These are phyloP conservation scores for Paraurostyla sp. DNA, from an alignment of 73 alveolate genomes.

Conservation along the genomic window DNA sequence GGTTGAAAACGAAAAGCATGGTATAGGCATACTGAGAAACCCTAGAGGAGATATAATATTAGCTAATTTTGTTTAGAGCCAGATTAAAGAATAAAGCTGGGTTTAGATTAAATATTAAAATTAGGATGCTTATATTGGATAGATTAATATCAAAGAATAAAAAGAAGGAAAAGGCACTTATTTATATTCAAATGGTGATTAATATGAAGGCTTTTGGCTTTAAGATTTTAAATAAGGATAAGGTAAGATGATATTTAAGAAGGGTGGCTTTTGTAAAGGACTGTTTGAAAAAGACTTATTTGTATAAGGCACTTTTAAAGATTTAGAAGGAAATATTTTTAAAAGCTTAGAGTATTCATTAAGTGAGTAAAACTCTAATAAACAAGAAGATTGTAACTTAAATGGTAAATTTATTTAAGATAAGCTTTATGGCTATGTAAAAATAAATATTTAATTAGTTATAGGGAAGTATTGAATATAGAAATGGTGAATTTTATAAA, in stretches of 20 bases:
- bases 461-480: constrained; percentile 8
- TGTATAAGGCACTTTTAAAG: background rate
- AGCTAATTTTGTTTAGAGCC: background rate
- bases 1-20: background rate
- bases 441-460: constrained; percentile 30
- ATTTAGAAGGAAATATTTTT: background rate
- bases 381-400: constrained; percentile 41
- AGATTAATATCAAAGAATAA: background rate
- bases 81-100: background rate
- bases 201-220: constrained; percentile 3
- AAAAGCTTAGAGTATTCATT: background rate
- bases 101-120: constrained; percentile 16
- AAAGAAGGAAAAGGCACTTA: background rate
- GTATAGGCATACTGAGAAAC: background rate
- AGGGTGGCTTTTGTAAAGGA: background rate
- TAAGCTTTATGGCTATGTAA: constrained; percentile 81
- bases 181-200: background rate
- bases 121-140: constrained; percentile 23
- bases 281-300: background rate
- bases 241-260: background rate
- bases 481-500: constrained; percentile 76
- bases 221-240: constrained; percentile 11
- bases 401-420: constrained; percentile 77
- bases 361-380: no score
- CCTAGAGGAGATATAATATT: background rate